Evolutionary conservation across 2,329 filamentous ascomycete genomes (phyloP).

Genomic region (Botrytis pseudocinerea): DNA sequence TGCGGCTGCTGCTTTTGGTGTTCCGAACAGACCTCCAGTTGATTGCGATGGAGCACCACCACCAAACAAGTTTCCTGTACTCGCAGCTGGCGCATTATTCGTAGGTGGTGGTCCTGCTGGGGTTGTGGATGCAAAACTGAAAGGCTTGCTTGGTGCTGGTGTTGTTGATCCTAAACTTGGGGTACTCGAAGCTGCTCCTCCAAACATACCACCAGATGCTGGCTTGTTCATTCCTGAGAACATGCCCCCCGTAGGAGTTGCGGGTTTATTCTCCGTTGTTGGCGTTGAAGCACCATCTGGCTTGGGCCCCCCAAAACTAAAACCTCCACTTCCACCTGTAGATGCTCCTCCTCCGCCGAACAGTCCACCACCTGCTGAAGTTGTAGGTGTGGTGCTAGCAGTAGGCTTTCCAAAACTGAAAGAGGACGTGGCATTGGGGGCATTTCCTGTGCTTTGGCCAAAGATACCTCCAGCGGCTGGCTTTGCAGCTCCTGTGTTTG

Average conservation of each 20-base stretch:
- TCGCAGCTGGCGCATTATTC: slow-evolving; percentile 28
- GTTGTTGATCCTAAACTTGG: slow-evolving; percentile 23
- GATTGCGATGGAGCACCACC: slow-evolving; percentile 18
- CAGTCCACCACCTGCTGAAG: slow-evolving; percentile 14
- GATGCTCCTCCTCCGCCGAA: slow-evolving; percentile 21
- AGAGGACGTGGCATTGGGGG: slow-evolving; percentile 33
- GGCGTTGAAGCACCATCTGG: slow-evolving; percentile 24
- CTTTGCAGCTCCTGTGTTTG: slow-evolving; percentile 13
- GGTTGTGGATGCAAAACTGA: slow-evolving; percentile 32
- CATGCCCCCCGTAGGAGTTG: slow-evolving; percentile 19
- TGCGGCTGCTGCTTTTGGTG: slow-evolving; percentile 19
- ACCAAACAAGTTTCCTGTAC: slow-evolving; percentile 30
- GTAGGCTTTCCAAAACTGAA: slow-evolving; percentile 21
- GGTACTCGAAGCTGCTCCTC: slow-evolving; percentile 35
- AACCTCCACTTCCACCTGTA: slow-evolving; percentile 24
- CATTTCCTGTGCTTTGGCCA: slow-evolving; percentile 37
- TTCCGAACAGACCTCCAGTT: slow-evolving; percentile 17
- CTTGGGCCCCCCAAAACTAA: slow-evolving; percentile 28
- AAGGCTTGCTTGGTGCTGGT: slow-evolving; percentile 32
- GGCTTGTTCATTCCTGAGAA: slow-evolving; percentile 25
- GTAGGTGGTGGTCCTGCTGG: slow-evolving; percentile 40
- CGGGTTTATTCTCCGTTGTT: slow-evolving; percentile 28
- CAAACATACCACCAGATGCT: slow-evolving; percentile 18
- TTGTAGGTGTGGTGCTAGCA: slow-evolving; percentile 18
- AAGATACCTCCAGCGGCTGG: slow-evolving; percentile 32